Evolutionary conservation across 2,329 filamentous ascomycete species (phyloP).

Genomic region (Venturia nashicola): DNA sequence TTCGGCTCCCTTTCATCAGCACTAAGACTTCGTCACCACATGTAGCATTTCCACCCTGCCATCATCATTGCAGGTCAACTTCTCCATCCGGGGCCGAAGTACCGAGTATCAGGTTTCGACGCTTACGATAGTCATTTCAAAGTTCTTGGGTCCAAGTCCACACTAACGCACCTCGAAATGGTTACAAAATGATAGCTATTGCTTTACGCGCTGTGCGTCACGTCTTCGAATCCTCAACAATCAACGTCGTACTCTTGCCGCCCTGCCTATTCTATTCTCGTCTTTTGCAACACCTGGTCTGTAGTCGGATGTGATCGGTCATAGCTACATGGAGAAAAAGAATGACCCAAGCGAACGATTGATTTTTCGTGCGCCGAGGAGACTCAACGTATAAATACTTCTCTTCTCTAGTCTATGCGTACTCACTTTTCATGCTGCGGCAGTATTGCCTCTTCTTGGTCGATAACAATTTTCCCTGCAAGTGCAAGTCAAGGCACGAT

Average conservation of each 20-base stretch:
- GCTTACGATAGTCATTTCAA: neutral
- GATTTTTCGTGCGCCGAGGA: too few species aligned
- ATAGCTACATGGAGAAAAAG: too few species aligned
- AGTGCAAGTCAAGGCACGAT: too few species aligned
- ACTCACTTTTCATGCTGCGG: too few species aligned
- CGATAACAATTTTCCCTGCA: too few species aligned
- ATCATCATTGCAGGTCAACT: neutral
- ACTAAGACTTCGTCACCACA: neutral
- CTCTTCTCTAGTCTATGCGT: too few species aligned
- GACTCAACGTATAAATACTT: too few species aligned
- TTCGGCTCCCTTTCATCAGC: neutral
- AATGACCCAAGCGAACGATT: too few species aligned
- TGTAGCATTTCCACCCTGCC: neutral
- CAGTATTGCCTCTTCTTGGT: too few species aligned
- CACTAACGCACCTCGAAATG: neutral
- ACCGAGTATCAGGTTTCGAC: neutral
- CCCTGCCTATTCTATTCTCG: neutral
- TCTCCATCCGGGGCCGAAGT: neutral
- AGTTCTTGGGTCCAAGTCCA: neutral
- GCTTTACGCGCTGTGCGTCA: neutral
- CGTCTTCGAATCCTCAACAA: neutral
- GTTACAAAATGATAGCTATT: neutral
- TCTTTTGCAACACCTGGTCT: neutral
- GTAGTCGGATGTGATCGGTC: neutral
- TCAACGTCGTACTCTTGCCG: neutral